Evolutionary conservation across 208 protist genomes (phyloP), one percentile per base, ranked within the genome.

Genomic region (Porcisia hertigi): DNA sequence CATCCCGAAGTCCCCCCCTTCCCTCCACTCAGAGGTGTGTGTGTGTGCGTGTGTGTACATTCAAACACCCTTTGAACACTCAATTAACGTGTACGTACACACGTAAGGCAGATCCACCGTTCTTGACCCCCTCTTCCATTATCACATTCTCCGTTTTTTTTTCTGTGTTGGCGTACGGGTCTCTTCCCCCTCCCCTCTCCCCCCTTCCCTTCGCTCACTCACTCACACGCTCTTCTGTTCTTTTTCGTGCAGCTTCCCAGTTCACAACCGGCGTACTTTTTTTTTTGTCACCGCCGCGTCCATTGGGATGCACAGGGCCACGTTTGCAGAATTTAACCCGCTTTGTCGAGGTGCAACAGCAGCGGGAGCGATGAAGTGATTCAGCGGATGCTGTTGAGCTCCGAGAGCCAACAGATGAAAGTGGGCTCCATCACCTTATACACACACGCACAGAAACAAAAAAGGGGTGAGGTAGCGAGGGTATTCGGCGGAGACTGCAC

Each of bases 211-310:
- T 23, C 6, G 59, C 59, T 25, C 59, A 45, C 59, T 25, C 59
- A 45, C 34, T n/a, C 59, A 63, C 12, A 3, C 55, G 16, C 65
- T 79, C 60, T 73, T 79, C 64, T 65, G 20, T 52, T 75, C 39
- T 65, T 76, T 76, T 58, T 77, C 23, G 34, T 30, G 12, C 20
- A 52, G 47, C 41, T 62, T 6, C 25, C n/a, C 25, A 25, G 14
- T 2, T 23, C n/a, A 62, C 57, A 12, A 25, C 7, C 11, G 12
- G 25, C 11, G 25, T 36, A 36, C 23, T 23, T 59, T 0, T 59
- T 0, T 59, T 14, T 3, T 36, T 30, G 7, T 64, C 36, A 64
- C 34, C 30, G 43, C 34, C 12, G 18, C 58, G 23, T 62, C n/a
- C 30, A 62, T 39, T 5, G 58, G 58, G 25, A 9, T 62, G n/a